These are phyloP conservation scores for Colletotrichum simmondsii DNA, from an alignment of 2,329 filamentous ascomycete genomes.

Conservation along the genomic window DNA sequence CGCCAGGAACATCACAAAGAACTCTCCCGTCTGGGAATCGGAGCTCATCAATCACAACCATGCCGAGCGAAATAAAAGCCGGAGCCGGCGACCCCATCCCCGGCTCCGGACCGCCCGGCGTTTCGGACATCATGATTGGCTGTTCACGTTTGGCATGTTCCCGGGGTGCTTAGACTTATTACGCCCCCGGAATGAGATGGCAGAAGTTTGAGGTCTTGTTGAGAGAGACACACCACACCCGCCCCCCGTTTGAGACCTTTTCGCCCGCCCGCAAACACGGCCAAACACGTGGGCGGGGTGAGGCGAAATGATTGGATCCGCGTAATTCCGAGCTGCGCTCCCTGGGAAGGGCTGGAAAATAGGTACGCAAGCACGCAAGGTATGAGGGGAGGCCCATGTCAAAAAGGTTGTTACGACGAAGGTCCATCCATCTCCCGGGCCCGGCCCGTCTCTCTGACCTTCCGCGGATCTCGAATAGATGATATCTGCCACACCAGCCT, in stretches of 20 bases:
- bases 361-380: too few relatives aligned
- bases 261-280: background rate
- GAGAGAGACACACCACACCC: background rate
- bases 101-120: background rate
- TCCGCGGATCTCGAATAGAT: background rate
- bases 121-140: background rate
- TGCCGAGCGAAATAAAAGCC: conserved; percentile 28
- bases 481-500: background rate
- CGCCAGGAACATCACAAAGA: conserved; percentile 12
- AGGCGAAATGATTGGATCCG: background rate
- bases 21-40: conserved; percentile 17
- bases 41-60: conserved; percentile 28
- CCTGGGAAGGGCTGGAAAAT: background rate
- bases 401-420: background rate
- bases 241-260: background rate
- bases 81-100: background rate
- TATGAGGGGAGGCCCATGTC: background rate
- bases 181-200: background rate
- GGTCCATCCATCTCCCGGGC: background rate
- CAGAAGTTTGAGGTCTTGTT: background rate
- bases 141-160: background rate
- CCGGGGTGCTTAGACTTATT: background rate
- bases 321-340: background rate
- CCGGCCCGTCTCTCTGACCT: conserved; percentile 8
- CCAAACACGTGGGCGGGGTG: background rate